Evolutionary conservation across 116 monocot species (phyloP), one percentile per base, ranked within the genome.

Genomic region (Papilionanthe hybrid): DNA sequence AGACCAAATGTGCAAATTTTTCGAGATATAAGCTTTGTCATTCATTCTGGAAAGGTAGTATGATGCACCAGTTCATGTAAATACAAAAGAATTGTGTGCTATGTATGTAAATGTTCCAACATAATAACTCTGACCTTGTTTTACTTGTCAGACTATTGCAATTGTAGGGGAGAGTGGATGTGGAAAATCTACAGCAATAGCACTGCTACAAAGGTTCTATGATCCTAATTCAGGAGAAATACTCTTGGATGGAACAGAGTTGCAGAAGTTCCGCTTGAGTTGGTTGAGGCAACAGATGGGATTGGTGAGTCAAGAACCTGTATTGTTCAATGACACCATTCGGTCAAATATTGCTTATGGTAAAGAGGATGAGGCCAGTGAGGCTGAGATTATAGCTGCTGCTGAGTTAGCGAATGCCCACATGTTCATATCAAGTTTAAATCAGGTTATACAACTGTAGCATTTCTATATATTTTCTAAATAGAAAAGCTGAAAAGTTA

Each of bases 1-100:
- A 81, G 87, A 44, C 87, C 87, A 56, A 75, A 87, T 79, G 76
- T 84, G 44, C 75, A 75, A 63, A 84, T 87, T 71, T 84, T 87
- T 63, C 79, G 42, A 4, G 84, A 84, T 63, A 20, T 87, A 20
- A 79, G 78, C 79, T 79, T 67, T 5, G 3, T 44, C 47, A 65
- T 79, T 68, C 67, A 48, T 27, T 65, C 65, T 48, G 79, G 84
- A 75, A 78, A 87, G 87, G 87, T 84, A 80, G 15, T 5, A 68
- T 30, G 9, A 27, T 17, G 15, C 30, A 20, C n/a, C 9, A 45
- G 42, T 60, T 29, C 30, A 60, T 15, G 17, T 17, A 37, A 37
- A 37, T 37, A 37, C 37, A 37, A 4, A 37, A 0, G 0, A 37
- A 37, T 37, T 3, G 3, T 37, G 37, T 37, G 37, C 2, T 3